These are phyloP conservation scores for Erythrophleum ivorense DNA, from an alignment of 331 rosid genomes.

Conservation along the genomic window DNA sequence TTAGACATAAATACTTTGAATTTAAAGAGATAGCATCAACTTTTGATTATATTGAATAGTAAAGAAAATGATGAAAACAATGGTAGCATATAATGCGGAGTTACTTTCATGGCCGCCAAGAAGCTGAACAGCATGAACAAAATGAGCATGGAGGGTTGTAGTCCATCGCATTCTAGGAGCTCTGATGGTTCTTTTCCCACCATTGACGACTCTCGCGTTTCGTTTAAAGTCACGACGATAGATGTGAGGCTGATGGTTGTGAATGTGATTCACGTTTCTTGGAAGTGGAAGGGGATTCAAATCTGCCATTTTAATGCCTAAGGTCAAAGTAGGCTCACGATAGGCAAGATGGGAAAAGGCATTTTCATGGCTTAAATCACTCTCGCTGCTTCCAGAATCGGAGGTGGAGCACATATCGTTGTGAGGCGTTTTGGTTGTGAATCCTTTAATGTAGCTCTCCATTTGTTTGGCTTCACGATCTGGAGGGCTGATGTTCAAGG, in stretches of 20 bases:
- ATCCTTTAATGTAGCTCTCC: slow-evolving; percentile 16
- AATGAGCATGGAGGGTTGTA: slow-evolving; percentile 94
- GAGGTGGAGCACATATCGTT: slow-evolving; percentile 64
- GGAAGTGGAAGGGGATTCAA: slow-evolving; percentile 41
- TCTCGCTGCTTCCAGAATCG: slow-evolving; percentile 76
- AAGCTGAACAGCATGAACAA: slow-evolving; percentile 96
- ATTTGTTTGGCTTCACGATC: slow-evolving; percentile 44
- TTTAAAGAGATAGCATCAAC: neutral
- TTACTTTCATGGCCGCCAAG: slow-evolving; percentile 99
- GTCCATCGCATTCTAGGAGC: slow-evolving; percentile 99
- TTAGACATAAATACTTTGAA: slow-evolving; percentile 35
- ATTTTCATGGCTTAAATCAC: slow-evolving; percentile 82
- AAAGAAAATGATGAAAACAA: neutral
- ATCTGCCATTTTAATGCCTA: slow-evolving; percentile 56
- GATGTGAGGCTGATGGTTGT: slow-evolving; percentile 62
- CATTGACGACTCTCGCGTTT: slow-evolving; percentile 49
- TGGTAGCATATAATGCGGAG: neutral
- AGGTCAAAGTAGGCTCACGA: slow-evolving; percentile 58
- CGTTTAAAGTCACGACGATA: slow-evolving; percentile 79
- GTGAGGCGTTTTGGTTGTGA: slow-evolving; percentile 38
- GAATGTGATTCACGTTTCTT: slow-evolving; percentile 47
- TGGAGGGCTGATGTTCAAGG: slow-evolving; percentile 82
- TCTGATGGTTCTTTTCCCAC: slow-evolving; percentile 73
- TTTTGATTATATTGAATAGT: neutral
- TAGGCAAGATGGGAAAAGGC: slow-evolving; percentile 35